phyloP scores from a whole-genome alignment of 108 stramenopile species.

The Nannochloropsis oceanica region DNA sequence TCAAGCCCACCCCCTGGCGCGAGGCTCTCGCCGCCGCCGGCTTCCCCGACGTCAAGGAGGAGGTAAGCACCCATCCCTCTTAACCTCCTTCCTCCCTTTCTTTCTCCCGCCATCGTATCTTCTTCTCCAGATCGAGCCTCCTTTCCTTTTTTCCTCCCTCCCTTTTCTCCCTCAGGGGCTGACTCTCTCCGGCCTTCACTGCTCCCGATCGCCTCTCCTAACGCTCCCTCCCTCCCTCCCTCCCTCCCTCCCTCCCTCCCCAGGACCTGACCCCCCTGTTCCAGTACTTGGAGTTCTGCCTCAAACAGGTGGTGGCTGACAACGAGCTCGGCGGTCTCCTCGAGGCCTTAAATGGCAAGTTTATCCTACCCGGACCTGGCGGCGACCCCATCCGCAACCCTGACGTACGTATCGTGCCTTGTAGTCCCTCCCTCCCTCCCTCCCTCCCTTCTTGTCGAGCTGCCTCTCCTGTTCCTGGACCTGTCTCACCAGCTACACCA shows the following conservation, averaged over 20 bases:
- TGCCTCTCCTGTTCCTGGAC: background rate
- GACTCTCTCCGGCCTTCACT: too few species aligned
- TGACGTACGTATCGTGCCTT: too few species aligned
- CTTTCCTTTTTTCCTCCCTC: too few species aligned
- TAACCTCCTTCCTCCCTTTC: background rate
- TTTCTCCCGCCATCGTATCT: background rate
- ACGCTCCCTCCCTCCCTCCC: background rate
- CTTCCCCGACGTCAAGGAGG: background rate
- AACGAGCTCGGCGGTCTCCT: slow-evolving; percentile 85
- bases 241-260: background rate
- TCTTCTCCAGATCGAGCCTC: background rate
- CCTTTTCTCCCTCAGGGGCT: too few species aligned
- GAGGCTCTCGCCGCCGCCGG: background rate
- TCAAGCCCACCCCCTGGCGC: background rate
- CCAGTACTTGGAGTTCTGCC: slow-evolving; percentile 82
- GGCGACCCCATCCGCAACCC: slow-evolving; percentile 95
- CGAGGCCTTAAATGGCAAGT: slow-evolving; percentile 77
- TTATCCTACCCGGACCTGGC: slow-evolving; percentile 86
- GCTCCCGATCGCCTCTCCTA: background rate
- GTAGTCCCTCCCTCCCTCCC: background rate
- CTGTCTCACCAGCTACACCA: too few species aligned
- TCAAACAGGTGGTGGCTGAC: slow-evolving; percentile 90
- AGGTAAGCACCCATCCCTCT: too few species aligned
- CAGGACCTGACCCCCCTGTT: slow-evolving; percentile 55
- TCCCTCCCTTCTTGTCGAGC: background rate